phyloP scores from a whole-genome alignment of 805 yeast species.

The Wickerhamiella allomyrinae region DNA sequence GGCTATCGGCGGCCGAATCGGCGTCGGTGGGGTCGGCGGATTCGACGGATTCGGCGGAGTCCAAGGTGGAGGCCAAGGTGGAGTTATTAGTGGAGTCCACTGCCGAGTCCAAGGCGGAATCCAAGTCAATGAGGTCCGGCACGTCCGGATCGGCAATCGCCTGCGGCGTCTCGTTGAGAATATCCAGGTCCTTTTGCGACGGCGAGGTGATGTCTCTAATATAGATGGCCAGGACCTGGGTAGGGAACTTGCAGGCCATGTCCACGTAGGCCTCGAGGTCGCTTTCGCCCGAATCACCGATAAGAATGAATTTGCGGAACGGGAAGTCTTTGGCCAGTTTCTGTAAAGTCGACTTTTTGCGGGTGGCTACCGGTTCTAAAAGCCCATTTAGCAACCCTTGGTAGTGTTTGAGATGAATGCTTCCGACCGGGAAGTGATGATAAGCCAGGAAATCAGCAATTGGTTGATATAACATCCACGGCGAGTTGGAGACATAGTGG shows the following conservation, averaged over 20 bases:
- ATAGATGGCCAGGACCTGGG: slow-evolving; percentile 56
- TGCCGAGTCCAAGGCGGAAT: too few relatives aligned
- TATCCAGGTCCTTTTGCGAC: slow-evolving; percentile 16
- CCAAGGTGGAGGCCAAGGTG: too few relatives aligned
- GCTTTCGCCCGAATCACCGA: slow-evolving; percentile 94
- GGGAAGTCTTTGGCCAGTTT: slow-evolving; percentile 63
- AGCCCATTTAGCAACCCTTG: slow-evolving; percentile 66
- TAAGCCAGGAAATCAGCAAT: slow-evolving; percentile 41
- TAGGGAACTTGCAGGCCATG: slow-evolving; percentile 47
- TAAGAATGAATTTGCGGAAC: slow-evolving; percentile 56
- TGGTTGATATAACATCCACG: slow-evolving; percentile 69
- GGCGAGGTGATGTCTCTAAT: slow-evolving; percentile 53
- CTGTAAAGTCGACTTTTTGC: slow-evolving; percentile 54
- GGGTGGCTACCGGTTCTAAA: slow-evolving; percentile 73
- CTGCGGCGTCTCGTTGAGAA: slow-evolving; percentile 11
- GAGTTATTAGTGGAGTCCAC: too few relatives aligned
- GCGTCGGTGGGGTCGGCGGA: too few relatives aligned
- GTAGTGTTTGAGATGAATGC: slow-evolving; percentile 79
- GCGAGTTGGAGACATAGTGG: slow-evolving; percentile 92
- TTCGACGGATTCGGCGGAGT: too few relatives aligned
- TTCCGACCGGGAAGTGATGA: slow-evolving; percentile 57
- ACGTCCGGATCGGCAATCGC: not conserved
- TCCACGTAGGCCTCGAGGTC: slow-evolving; percentile 85
- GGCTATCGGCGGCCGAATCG: not conserved
- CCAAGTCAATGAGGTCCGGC: slow-evolving; percentile 16